Percentiles rank a stretch among this genome's conserved stretches.
phyloP scores from a whole-genome alignment of 106 monocot genomes.

The Platanthera zijinensis region DNA sequence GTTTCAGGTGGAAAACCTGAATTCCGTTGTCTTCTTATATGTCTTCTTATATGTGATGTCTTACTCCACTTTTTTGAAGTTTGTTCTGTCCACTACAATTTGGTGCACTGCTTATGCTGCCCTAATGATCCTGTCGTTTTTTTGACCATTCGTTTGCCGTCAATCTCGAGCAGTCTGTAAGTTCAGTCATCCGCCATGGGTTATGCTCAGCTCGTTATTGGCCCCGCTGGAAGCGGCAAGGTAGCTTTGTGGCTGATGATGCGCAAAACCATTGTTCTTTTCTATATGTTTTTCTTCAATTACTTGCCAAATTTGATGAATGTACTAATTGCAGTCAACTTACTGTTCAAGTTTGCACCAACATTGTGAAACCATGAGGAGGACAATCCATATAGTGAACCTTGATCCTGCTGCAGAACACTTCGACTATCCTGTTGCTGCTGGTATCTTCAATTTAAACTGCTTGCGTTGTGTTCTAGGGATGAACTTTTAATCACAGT shows the following conservation, averaged over 20 bases:
- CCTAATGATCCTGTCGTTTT: conserved; percentile 9
- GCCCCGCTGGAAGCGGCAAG: conserved; percentile 97
- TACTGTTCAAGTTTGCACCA: conserved; percentile 87
- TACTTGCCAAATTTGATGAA: background rate
- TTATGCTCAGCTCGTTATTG: conserved; percentile 87
- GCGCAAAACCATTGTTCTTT: background rate
- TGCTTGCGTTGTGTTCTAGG: background rate
- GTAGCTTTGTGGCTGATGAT: conserved; percentile 14
- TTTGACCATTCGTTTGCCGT: conserved; percentile 5
- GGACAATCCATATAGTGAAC: conserved; percentile 78
- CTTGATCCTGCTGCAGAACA: conserved; percentile 90
- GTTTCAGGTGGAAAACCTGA: background rate
- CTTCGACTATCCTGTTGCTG: conserved; percentile 77
- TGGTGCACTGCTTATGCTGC: conserved; percentile 42
- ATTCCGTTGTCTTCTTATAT: background rate
- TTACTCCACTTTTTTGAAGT: conserved; percentile 10
- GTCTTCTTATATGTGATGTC: conserved; percentile 13
- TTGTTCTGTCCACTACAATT: conserved; percentile 25
- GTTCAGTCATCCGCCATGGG: conserved; percentile 38
- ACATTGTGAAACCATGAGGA: conserved; percentile 58
- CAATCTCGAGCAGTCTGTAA: background rate
- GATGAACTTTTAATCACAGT: background rate
- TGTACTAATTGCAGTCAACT: conserved; percentile 46
- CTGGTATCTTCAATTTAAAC: conserved; percentile 28
- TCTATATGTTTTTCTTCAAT: background rate